Percentiles rank a stretch among this genome's conserved stretches.
These are phyloP conservation scores for Chrysanthemum lavandulifolium DNA, from an alignment of 129 eudicot species.

Conservation along the genomic window DNA sequence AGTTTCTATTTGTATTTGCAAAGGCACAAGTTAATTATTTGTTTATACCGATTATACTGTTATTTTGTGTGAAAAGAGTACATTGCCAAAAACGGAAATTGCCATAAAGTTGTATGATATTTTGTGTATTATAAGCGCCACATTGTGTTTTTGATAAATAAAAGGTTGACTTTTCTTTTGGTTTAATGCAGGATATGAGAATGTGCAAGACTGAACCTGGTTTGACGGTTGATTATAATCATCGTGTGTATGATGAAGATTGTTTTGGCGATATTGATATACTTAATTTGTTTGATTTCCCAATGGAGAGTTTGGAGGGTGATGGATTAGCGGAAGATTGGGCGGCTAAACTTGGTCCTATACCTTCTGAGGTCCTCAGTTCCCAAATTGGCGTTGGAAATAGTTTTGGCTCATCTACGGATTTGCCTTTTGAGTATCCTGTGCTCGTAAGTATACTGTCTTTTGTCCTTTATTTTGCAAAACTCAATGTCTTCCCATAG, in stretches of 20 bases:
- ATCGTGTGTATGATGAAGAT: slow-evolving; percentile 29
- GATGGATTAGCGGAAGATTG: slow-evolving; percentile 54
- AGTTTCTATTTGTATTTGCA: neutral
- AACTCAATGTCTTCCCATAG: neutral
- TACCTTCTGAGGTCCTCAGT: slow-evolving; percentile 43
- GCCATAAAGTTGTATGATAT: neutral
- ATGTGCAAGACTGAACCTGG: slow-evolving; percentile 48
- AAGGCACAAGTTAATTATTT: too few species aligned
- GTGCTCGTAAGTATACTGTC: slow-evolving; percentile 30
- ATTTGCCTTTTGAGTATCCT: slow-evolving; percentile 30
- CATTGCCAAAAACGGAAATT: neutral
- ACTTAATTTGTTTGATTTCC: slow-evolving; percentile 54
- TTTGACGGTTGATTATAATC: slow-evolving; percentile 26
- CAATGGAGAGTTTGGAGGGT: slow-evolving; percentile 61
- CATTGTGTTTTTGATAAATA: neutral
- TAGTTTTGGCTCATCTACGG: slow-evolving; percentile 16
- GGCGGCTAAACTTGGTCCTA: slow-evolving; percentile 65
- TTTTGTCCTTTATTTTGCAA: neutral
- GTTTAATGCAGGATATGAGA: slow-evolving; percentile 37
- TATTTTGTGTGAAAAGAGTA: slow-evolving; percentile 2
- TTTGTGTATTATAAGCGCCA: neutral
- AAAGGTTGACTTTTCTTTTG: neutral
- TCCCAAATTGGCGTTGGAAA: slow-evolving; percentile 29
- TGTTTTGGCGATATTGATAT: slow-evolving; percentile 40
- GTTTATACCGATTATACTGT: neutral